Evolutionary conservation across 129 eudicot species (phyloP).

Genomic region (Flaveria trinervia): DNA sequence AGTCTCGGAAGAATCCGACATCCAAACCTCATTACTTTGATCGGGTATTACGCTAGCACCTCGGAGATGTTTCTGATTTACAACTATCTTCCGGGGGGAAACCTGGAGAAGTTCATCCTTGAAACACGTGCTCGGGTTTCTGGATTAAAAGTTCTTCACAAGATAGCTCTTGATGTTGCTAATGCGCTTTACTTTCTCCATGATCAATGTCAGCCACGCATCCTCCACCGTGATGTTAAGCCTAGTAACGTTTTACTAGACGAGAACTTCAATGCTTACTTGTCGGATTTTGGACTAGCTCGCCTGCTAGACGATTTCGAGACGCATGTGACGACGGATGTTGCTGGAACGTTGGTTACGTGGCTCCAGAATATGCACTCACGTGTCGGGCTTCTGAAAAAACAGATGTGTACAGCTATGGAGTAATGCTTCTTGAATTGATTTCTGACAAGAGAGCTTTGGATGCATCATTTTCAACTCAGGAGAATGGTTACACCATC

Average conservation of each 20-base stretch:
- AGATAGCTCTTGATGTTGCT: constrained; percentile 51
- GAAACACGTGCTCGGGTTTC: constrained; percentile 39
- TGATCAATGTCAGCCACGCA: constrained; percentile 52
- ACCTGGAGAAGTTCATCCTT: constrained; percentile 52
- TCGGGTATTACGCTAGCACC: constrained; percentile 59
- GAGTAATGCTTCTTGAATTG: constrained; percentile 56
- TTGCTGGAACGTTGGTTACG: constrained; percentile 67
- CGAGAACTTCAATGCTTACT: constrained; percentile 56
- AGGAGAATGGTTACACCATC: constrained; percentile 59
- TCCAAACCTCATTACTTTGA: constrained; percentile 57
- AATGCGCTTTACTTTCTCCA: constrained; percentile 56
- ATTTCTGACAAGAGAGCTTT: constrained; percentile 57
- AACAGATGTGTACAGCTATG: constrained; percentile 62
- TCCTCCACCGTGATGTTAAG: constrained; percentile 61
- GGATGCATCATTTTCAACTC: constrained; percentile 55
- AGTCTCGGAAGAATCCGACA: constrained; percentile 60
- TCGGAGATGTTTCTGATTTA: constrained; percentile 71
- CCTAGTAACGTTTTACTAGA: constrained; percentile 65
- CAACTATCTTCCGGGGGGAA: constrained; percentile 73
- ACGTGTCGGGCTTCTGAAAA: constrained; percentile 60
- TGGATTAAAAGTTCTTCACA: constrained; percentile 44
- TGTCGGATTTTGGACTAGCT: constrained; percentile 62
- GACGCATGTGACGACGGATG: constrained; percentile 65
- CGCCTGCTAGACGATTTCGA: constrained; percentile 56
- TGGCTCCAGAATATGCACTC: constrained; percentile 66